These are phyloP conservation scores for Gracilaria caudata DNA, from an alignment of 23 red algal genomes.

Conservation along the genomic window DNA sequence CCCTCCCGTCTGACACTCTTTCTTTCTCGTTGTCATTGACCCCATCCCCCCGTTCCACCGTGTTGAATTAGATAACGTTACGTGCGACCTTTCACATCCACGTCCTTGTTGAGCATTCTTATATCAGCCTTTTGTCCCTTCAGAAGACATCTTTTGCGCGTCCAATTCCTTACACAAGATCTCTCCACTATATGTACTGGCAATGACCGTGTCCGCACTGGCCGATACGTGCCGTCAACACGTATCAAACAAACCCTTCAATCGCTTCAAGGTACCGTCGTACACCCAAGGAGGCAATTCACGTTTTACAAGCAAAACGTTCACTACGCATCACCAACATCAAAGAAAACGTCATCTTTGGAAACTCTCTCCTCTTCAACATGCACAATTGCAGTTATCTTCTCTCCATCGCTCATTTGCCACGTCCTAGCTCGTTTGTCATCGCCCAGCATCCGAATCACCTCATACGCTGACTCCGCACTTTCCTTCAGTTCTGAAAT, in stretches of 20 bases:
- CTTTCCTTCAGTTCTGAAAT: not conserved
- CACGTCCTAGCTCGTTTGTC: slow-evolving; percentile 2
- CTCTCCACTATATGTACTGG: not conserved
- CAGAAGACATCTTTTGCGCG: no score
- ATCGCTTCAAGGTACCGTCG: no score
- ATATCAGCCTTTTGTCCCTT: no score
- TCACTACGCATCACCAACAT: not conserved
- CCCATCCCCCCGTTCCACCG: not conserved
- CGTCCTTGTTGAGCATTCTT: no score
- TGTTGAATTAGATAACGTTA: no score
- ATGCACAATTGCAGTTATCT: not conserved
- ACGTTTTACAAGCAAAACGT: not conserved
- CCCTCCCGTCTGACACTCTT: not conserved
- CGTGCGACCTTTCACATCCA: no score
- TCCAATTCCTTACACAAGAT: no score
- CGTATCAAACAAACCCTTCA: not conserved
- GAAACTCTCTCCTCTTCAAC: not conserved
- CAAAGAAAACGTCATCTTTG: slow-evolving; percentile 7
- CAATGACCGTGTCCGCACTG: not conserved
- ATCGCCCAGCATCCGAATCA: not conserved
- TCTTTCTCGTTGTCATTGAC: not conserved
- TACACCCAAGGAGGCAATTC: no score
- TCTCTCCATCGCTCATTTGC: slow-evolving; percentile 1
- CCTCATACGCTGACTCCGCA: not conserved
- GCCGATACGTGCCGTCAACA: not conserved